Evolutionary conservation across 2,329 filamentous ascomycete species (phyloP), one percentile per base, ranked within the genome.

Genomic region (Cercospora canescens): DNA sequence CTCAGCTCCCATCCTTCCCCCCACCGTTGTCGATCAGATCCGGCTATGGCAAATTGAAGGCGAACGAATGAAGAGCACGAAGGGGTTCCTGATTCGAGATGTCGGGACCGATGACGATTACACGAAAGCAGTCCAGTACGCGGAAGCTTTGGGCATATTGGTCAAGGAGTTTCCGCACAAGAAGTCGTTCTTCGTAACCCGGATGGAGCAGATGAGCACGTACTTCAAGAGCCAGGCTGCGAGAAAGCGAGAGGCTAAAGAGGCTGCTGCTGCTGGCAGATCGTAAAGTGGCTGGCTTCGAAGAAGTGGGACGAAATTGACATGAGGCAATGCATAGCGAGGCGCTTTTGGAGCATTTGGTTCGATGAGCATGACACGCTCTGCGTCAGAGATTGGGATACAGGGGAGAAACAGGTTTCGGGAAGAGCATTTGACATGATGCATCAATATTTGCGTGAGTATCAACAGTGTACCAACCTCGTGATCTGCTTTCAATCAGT

Each of bases 21-120:
- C 95, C 0, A 98, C 96, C 0, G 95, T 99, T 16, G 92, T 97
- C 69, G 95, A 99, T 79, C 95, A 99, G 82, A 97, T 99, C 74
- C 87, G 94, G 2, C 87, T 99, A 21, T 99, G 95, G 95, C 94
- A 99, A 82, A 89, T 98, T 60, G 95, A 99, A 79, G 93, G 94
- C 70, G 95, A 99, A 81, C 87, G 95, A 59, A 96, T 99, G 87
- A 91, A 91, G 77, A 88, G 91, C 1, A 93, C 89, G 5, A 82
- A 86, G 0, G 95, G 95, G 0, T 98, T 93, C 77, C 78, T 98
- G 30, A 96, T 99, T 83, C 90, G 91, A 75, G 94, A 98, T 69
- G 97, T 98, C 75, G 76, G 72, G 3, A 67, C 50, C 14, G 81
- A 84, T 60, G 85, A 85, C 63, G 91, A 94, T 76, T 95, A 92